These are phyloP conservation scores for Penicillium freii DNA, from an alignment of 2,329 filamentous ascomycete genomes.

Conservation along the genomic window DNA sequence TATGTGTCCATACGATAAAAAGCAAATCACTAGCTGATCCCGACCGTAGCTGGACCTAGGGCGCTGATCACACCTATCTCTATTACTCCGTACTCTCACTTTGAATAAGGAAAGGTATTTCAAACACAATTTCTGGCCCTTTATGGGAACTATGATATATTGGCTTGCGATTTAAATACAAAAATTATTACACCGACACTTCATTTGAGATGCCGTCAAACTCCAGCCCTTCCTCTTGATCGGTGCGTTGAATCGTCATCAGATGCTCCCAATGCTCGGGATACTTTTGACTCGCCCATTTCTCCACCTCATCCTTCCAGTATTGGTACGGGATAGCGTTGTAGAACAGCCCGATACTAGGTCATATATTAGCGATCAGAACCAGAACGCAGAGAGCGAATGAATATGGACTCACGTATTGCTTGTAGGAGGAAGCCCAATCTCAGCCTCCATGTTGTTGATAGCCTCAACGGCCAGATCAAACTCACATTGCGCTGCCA, in stretches of 20 bases:
- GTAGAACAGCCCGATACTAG: constrained; percentile 70
- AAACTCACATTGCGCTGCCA: constrained; percentile 70
- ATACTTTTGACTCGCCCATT: constrained; percentile 69
- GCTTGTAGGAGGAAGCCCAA: constrained; percentile 65
- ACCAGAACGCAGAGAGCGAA: not conserved
- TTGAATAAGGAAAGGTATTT: not conserved
- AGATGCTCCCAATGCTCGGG: constrained; percentile 68
- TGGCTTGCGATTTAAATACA: not conserved
- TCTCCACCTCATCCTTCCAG: constrained; percentile 67
- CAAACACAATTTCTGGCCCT: too few species aligned
- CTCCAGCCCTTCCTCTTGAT: constrained; percentile 34
- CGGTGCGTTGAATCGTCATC: constrained; percentile 43
- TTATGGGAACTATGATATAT: not conserved
- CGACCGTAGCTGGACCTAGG: too few species aligned
- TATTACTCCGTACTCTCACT: too few species aligned
- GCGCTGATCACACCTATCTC: too few species aligned
- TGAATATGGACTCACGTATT: constrained; percentile 61
- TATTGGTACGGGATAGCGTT: constrained; percentile 67
- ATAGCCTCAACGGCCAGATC: constrained; percentile 67
- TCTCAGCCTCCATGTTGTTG: constrained; percentile 63
- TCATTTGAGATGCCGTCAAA: constrained; percentile 33
- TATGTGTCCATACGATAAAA: not conserved
- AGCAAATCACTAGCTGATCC: too few species aligned
- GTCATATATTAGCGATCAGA: constrained; percentile 8
- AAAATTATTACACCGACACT: constrained; percentile 20